Conservation (phyloP, 176 grass and related monocot genomes). For the Panicum miliaceum region DNA sequence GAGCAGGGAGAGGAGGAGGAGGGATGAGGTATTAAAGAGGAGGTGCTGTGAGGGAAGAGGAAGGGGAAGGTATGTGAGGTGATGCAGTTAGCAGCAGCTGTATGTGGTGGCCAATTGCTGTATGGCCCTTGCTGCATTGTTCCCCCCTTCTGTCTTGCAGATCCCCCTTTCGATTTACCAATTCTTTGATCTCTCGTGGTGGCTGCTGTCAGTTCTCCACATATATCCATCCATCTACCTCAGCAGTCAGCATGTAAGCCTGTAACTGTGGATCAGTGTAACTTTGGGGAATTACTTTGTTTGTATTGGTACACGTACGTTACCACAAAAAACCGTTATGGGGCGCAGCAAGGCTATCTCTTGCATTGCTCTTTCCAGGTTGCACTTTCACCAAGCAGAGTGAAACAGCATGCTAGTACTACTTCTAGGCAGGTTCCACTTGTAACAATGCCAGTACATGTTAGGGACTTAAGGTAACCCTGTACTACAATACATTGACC, state of each 20-base stretch:
- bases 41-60: conserved; percentile 18
- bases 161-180: conserved; percentile 6
- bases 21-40: conserved; percentile 46
- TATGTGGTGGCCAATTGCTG: conserved; percentile 39
- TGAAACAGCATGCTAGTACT: neutral
- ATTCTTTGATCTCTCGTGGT: conserved; percentile 23
- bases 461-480: neutral
- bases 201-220: conserved; percentile 35
- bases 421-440: neutral
- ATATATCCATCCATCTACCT: conserved; percentile 41
- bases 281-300: conserved; percentile 33
- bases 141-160: conserved; percentile 29
- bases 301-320: conserved; percentile 24
- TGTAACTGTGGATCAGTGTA: conserved; percentile 18
- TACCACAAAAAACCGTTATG: conserved; percentile 24
- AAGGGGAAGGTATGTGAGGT: conserved; percentile 41
- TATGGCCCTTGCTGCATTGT: conserved; percentile 27
- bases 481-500: neutral
- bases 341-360: conserved; percentile 16
- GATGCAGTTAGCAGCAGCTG: conserved; percentile 51
- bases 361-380: conserved; percentile 7
- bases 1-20: conserved; percentile 6
- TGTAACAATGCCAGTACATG: neutral
- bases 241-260: conserved; percentile 29
- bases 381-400: conserved; percentile 32